Conservation (phyloP, 1,284 basidiomycete species). For the Taiwanofungus camphoratus region DNA sequence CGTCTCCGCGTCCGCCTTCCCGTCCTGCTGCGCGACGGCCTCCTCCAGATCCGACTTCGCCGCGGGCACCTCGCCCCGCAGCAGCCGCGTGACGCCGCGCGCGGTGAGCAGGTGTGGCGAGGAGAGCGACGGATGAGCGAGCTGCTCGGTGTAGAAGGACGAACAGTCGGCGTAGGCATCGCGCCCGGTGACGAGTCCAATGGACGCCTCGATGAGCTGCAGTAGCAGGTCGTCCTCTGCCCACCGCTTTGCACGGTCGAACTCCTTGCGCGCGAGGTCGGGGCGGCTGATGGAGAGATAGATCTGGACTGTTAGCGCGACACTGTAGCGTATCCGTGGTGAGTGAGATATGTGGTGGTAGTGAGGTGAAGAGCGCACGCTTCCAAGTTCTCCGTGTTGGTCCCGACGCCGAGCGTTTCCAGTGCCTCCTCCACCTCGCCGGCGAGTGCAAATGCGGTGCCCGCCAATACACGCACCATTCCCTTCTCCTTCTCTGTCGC, state of each 20-base stretch:
- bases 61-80: constrained; percentile 76
- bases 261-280: constrained; percentile 83
- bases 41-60: constrained; percentile 84
- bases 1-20: constrained; percentile 56
- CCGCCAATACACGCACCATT: constrained; percentile 72
- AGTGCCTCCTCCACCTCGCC: constrained; percentile 89
- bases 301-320: constrained; percentile 48
- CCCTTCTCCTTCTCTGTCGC: constrained; percentile 60
- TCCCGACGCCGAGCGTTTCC: constrained; percentile 72
- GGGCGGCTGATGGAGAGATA: constrained; percentile 81
- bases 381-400: constrained; percentile 74
- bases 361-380: constrained; percentile 50
- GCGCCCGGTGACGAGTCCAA: constrained; percentile 77
- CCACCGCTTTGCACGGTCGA: constrained; percentile 75
- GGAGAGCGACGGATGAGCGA: constrained; percentile 78
- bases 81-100: constrained; percentile 78
- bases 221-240: constrained; percentile 87
- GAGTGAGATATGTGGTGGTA: neutral
- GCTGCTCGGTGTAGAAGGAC: constrained; percentile 91
- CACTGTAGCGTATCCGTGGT: constrained; percentile 1
- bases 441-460: constrained; percentile 77
- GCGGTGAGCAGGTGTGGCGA: constrained; percentile 74
- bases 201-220: constrained; percentile 85
- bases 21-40: constrained; percentile 53
- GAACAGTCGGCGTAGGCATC: constrained; percentile 66